Evolutionary conservation across 148 eudicot genomes (phyloP), one percentile per base, ranked within the genome.

Genomic region (Linanthus parryae): DNA sequence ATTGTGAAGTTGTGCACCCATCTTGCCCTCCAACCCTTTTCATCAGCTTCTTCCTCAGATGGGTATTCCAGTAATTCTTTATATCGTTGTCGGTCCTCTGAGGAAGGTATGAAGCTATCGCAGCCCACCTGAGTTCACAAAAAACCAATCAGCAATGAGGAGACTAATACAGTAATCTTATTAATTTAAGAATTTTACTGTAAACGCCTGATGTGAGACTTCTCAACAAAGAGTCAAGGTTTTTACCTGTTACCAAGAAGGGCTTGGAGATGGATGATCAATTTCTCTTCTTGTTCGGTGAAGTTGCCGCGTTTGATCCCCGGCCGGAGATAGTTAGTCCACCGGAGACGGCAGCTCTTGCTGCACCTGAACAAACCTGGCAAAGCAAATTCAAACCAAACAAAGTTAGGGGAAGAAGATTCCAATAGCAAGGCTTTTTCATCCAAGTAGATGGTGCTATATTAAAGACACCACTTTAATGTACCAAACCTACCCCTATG

Each of bases 21-120:
- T 56, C 56, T 44, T 58, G 44, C 27, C 58, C 25, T 46, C 69
- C 31, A 33, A 43, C 18, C 73, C 81, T 25, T 69, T 70, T 80
- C 28, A 54, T 58, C 17, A 82, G 64, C 65, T 79, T 82, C 72
- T 74, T 85, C 69, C 74, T 85, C 22, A 85, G 52, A 64, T 85
- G 95, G 49, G 89, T 85, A 54, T 85, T 85, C 95, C 95, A 85
- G 62, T 85, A 85, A 60, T 85, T 85, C 58, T 85, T 85, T 37
- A 85, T 85, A 38, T 85, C 95, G 33, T 85, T 85, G 51, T 85
- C 95, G 17, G 95, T 85, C 34, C 94, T 71, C 30, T 85, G 75
- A 4, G 95, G 88, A 1, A 85, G 88, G 47, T 85, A 85, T 0
- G 95, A 82, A 44, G 95, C 95, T 66, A 85, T 85, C 16, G 95